These are phyloP conservation scores for Puccinellia tenuiflora DNA, from an alignment of 176 grass and related monocot genomes.

Conservation along the genomic window DNA sequence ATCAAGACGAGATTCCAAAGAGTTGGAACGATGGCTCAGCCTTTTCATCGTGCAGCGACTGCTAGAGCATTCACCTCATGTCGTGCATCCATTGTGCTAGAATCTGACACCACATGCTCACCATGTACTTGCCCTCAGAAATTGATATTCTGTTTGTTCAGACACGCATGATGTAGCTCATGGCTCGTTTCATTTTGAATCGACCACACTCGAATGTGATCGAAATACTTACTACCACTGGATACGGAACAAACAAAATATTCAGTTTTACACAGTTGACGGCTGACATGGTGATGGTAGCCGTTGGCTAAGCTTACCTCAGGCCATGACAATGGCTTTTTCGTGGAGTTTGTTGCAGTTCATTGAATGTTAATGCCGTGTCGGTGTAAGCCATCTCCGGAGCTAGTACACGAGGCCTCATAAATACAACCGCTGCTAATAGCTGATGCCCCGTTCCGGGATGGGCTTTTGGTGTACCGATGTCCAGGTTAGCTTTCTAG, in stretches of 20 bases:
- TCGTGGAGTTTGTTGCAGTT: slow-evolving; percentile 22
- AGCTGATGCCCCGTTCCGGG: not conserved
- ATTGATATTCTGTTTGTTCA: not conserved
- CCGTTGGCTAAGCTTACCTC: not conserved
- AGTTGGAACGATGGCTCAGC: not conserved
- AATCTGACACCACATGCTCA: not conserved
- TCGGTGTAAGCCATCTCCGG: not conserved
- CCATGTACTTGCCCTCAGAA: not conserved
- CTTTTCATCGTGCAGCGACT: not conserved
- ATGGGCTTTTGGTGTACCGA: not conserved
- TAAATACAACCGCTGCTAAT: not conserved
- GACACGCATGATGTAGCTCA: not conserved
- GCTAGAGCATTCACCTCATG: slow-evolving; percentile 9
- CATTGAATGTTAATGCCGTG: slow-evolving; percentile 35
- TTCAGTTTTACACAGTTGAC: not conserved
- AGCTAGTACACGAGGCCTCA: slow-evolving; percentile 13
- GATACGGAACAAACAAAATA: not conserved
- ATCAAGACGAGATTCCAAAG: not conserved
- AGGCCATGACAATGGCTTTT: slow-evolving; percentile 24
- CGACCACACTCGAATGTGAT: not conserved
- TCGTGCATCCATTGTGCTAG: not conserved
- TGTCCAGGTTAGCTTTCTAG: not conserved
- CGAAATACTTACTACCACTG: not conserved
- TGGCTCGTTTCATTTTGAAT: not conserved
- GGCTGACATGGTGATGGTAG: not conserved